Evolutionary conservation across 352 stramenopile species (phyloP), one percentile per base, ranked within the genome.

Genomic region (Globisporangium spiculum): DNA sequence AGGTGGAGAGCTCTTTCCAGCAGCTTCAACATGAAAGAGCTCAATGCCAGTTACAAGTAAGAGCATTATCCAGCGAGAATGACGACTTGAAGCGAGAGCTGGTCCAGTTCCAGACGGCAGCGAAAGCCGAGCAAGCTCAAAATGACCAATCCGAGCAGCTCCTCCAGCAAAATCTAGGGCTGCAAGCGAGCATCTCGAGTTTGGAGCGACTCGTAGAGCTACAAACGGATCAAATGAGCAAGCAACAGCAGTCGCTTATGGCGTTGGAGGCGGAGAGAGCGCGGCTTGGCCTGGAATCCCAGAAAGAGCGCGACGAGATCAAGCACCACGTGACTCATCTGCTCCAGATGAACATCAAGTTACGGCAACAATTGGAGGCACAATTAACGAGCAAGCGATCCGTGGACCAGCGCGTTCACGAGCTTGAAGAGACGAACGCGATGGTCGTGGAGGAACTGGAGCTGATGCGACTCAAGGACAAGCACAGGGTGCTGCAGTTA

Each of bases 211-310:
- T 74, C 30, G 10, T 80, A 4, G 14, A 65, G 8, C 50, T 74
- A 2, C 72, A 86, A 56, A 66, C 64, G 4, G 59, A 14, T 0
- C 69, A 70, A 1, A 53, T 79, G 8, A 38, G 75, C 26, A 61
- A 73, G 32, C 75, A 84, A 67, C 72, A 78, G 7, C 68, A 76
- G 32, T 60, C 66, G 46, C 63, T 82, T n/a, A 24, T 72, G 16
- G 65, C 61, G 10, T 60, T 88, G 1, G 66, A 76, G 34, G 27
- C 61, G 1, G 27, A 64, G 3, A 38, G 60, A 10, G 26, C 30
- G 24, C 54, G 34, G 38, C 46, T 63, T 5, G 9, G 27, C n/a
- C 26, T 38, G 3, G 60, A 71, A 5, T 12, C 64, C 0, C 38
- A 69, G 22, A 38, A 22, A 7, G 66, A 75, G 41, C 74, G 56